phyloP scores from a whole-genome alignment of 176 grass and related monocot genomes.

The bread wheat (Triticum aestivum) region DNA sequence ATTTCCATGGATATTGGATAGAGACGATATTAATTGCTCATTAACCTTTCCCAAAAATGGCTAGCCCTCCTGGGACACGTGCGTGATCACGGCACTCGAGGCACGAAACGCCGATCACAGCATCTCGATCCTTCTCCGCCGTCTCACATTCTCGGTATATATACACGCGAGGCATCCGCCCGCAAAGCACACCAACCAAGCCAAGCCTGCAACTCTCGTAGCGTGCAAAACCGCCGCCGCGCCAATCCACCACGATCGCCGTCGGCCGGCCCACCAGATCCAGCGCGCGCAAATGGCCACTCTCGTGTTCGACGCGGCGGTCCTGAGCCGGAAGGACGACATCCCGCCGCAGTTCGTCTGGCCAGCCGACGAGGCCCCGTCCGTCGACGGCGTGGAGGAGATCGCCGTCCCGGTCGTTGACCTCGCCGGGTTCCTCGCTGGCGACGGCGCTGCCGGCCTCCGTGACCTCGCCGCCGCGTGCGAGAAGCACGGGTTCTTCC shows the following conservation, averaged over 20 bases:
- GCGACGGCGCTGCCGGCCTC: background rate
- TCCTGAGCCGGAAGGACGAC: conserved; percentile 29
- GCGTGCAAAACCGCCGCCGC: background rate
- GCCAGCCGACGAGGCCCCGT: conserved; percentile 59
- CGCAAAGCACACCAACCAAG: background rate
- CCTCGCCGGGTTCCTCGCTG: conserved; percentile 38
- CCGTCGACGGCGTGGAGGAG: conserved; percentile 35
- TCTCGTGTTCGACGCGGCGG: background rate
- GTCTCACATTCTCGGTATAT: background rate
- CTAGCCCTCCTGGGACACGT: too few relatives aligned
- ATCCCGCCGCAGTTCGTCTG: conserved; percentile 86
- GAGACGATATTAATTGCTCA: too few relatives aligned
- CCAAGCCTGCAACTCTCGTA: background rate
- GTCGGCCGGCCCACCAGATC: background rate
- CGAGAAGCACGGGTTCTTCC: conserved; percentile 79
- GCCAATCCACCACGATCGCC: background rate
- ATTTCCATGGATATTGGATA: too few relatives aligned
- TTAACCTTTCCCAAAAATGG: too few relatives aligned
- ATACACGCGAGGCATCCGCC: background rate
- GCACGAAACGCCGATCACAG: too few relatives aligned
- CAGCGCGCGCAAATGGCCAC: background rate
- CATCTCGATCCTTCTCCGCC: too few relatives aligned
- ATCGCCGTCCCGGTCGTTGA: conserved; percentile 64
- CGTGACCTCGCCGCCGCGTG: conserved; percentile 45
- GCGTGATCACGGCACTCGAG: too few relatives aligned